These are phyloP conservation scores for Ambispora gerdemannii DNA, from an alignment of 192 early-diverging fungal genomes.

Conservation along the genomic window DNA sequence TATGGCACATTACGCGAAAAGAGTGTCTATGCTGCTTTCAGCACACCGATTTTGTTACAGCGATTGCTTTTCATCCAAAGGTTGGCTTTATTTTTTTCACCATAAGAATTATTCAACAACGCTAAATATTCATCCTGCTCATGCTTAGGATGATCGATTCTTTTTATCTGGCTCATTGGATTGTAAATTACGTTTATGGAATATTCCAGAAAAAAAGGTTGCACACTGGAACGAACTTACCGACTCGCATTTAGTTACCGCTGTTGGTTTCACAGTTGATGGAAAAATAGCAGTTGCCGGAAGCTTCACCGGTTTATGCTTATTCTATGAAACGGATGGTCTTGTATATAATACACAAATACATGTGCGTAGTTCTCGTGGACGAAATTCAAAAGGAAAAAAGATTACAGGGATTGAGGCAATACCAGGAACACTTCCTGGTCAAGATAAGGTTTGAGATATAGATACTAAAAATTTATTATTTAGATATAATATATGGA, in stretches of 20 bases:
- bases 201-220: constrained; percentile 73
- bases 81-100: constrained; percentile 16
- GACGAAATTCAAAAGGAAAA: constrained; percentile 57
- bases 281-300: constrained; percentile 74
- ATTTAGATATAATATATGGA: too few relatives aligned
- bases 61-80: constrained; percentile 75
- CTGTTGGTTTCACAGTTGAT: constrained; percentile 71
- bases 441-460: constrained; percentile 57
- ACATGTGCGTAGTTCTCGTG: constrained; percentile 57
- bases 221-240: constrained; percentile 72
- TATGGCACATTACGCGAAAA: constrained; percentile 75
- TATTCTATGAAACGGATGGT: constrained; percentile 80
- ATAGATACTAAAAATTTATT: background rate
- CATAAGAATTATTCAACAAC: constrained; percentile 1
- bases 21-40: constrained; percentile 77
- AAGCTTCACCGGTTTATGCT: constrained; percentile 69
- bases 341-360: constrained; percentile 84
- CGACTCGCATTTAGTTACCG: constrained; percentile 70
- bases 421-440: constrained; percentile 51
- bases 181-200: constrained; percentile 78
- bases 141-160: constrained; percentile 64
- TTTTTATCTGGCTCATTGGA: constrained; percentile 81
- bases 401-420: constrained; percentile 84
- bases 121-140: constrained; percentile 2
- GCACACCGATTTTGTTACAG: constrained; percentile 75